phyloP scores from a whole-genome alignment of 257 asterid species.

The Petrea volubilis region DNA sequence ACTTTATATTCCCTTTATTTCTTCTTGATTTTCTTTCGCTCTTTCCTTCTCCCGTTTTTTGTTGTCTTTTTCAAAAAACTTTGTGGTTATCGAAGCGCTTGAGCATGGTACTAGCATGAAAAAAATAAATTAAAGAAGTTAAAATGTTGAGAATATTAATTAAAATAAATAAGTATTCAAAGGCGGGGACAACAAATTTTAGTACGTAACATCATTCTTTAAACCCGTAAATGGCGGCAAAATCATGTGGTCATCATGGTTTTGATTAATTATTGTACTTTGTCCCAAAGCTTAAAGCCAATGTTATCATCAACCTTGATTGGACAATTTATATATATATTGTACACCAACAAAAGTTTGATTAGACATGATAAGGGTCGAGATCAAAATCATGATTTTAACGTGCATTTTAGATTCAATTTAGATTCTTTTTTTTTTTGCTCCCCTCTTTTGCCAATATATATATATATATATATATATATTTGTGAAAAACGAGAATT shows the following conservation, averaged over 20 bases:
- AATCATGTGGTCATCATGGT: conserved; percentile 48
- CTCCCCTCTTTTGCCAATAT: too few species aligned
- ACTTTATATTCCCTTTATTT: too few species aligned
- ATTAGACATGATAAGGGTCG: conserved; percentile 6
- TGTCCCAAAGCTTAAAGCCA: conserved; percentile 18
- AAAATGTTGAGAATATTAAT: too few species aligned
- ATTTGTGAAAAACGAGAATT: background rate
- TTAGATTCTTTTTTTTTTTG: background rate
- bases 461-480: background rate
- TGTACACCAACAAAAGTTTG: conserved; percentile 19
- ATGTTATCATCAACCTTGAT: conserved; percentile 26
- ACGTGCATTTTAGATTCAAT: background rate
- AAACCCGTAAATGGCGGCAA: conserved; percentile 23
- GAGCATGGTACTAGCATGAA: too few species aligned
- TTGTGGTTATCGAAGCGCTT: too few species aligned
- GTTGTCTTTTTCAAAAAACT: too few species aligned
- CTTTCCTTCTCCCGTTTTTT: too few species aligned
- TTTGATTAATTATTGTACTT: conserved; percentile 24
- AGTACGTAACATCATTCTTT: background rate
- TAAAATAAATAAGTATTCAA: background rate
- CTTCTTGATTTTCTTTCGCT: too few species aligned
- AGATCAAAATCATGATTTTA: background rate
- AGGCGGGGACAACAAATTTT: conserved; percentile 4
- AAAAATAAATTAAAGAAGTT: too few species aligned
- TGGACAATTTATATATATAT: conserved; percentile 29